Evolutionary conservation across 169 alveolate genomes (phyloP), one percentile per base, ranked within the genome.

Genomic region (Plasmodium gonderi): DNA sequence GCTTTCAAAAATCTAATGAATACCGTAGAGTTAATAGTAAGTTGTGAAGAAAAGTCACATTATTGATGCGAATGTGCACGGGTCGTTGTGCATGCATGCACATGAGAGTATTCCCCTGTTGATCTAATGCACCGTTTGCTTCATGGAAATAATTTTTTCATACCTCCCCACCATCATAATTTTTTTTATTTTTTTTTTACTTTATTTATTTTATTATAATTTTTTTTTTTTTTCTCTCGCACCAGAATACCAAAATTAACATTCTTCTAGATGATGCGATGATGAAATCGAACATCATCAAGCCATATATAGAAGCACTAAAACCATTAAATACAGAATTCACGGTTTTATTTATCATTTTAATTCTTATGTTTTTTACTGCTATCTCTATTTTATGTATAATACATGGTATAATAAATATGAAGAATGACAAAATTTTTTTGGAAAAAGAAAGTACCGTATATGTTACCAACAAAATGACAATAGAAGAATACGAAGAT

Each of bases 381-480:
- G 85, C 79, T 7, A 74, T 82, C 42, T 74, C 45, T 45, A 36
- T 85, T 17, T 60, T 85, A 33, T 67, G 79, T 77, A 74, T 85
- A 74, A 76, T 85, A 26, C 68, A 74, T 33, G 79, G 79, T 23
- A 49, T 85, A 45, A 20, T 85, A 23, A 75, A 49, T 9, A 85
- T 85, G 87, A 85, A 85, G 36, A 45, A 23, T 14, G 92, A 51
- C 64, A 85, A 51, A 75, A 74, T 54, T 42, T 9, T 33, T 3
- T 20, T 40, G 45, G 92, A 74, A 85, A 85, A 75, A 6, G 68
- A 23, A 6, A 74, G 38, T 23, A 44, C 36, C 29, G 79, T 85
- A 9, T 75, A 26, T 74, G 92, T 85, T 14, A 80, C 92, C 7
- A 95, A 95, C 92, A 95, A 92, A 96, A 75, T 87, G 76, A 94